Conservation (phyloP, 306 rosid species). For the Cicer chorassanicum region DNA sequence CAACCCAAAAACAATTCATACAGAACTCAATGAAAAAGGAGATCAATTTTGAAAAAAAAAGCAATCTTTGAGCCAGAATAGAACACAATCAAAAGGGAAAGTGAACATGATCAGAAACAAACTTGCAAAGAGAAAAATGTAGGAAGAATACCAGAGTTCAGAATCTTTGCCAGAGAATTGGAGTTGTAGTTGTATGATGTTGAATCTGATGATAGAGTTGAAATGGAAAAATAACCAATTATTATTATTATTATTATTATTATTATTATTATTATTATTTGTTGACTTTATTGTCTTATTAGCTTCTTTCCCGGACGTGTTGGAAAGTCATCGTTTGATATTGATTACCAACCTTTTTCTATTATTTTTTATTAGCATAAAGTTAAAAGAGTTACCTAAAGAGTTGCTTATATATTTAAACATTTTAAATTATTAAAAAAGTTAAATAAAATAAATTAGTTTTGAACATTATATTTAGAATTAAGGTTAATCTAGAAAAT, state of each 20-base stretch:
- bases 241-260: background rate
- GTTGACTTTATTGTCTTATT: background rate
- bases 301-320: background rate
- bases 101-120: conserved; percentile 3
- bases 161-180: conserved; percentile 43
- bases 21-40: background rate
- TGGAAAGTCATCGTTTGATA: conserved; percentile 23
- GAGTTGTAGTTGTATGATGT: conserved; percentile 6
- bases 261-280: background rate
- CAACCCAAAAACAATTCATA: background rate
- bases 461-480: no score
- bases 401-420: no score
- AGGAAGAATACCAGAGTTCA: conserved; percentile 29
- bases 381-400: no score
- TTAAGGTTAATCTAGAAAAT: background rate
- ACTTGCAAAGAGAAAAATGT: background rate
- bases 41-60: background rate
- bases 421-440: no score
- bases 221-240: background rate
- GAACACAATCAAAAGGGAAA: conserved; percentile 5
- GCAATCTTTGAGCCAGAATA: conserved; percentile 11
- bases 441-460: no score
- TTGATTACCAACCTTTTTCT: no score
- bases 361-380: no score
- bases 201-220: conserved; percentile 1